Evolutionary conservation across 768 basidiomycete genomes (phyloP).

Genomic region (Boletus fagicola): DNA sequence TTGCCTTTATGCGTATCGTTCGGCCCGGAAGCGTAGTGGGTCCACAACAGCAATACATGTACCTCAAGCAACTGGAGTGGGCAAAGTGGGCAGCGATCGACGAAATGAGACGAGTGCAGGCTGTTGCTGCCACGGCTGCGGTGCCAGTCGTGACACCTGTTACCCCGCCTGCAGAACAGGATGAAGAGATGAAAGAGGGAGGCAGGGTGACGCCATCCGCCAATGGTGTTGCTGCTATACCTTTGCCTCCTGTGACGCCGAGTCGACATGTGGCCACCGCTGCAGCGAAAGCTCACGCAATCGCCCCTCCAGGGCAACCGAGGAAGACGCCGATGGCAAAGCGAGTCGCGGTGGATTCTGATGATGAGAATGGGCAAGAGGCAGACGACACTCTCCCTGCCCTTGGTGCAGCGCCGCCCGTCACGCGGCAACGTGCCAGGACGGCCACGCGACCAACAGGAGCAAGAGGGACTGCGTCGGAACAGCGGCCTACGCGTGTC

Average conservation of each 20-base stretch:
- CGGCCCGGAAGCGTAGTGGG: conserved; percentile 93
- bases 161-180: conserved; percentile 76
- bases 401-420: conserved; percentile 49
- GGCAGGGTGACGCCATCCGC: conserved; percentile 37
- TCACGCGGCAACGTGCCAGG: conserved; percentile 32
- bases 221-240: conserved; percentile 20
- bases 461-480: conserved; percentile 59
- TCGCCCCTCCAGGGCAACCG: conserved; percentile 78
- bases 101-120: conserved; percentile 54
- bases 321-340: conserved; percentile 85
- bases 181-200: conserved; percentile 55
- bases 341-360: conserved; percentile 63
- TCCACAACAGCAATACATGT: conserved; percentile 93
- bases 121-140: conserved; percentile 40
- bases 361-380: conserved; percentile 57
- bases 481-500: conserved; percentile 71
- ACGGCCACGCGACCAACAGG: conserved; percentile 40
- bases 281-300: conserved; percentile 65
- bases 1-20: conserved; percentile 97
- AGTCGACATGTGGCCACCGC: conserved; percentile 72
- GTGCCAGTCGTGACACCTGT: conserved; percentile 64
- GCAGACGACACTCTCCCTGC: conserved; percentile 64
- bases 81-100: conserved; percentile 89
- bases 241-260: conserved; percentile 76
- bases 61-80: conserved; percentile 93